Evolutionary conservation across 345 rosid genomes (phyloP).

Genomic region (Rhodamnia rubescens): DNA sequence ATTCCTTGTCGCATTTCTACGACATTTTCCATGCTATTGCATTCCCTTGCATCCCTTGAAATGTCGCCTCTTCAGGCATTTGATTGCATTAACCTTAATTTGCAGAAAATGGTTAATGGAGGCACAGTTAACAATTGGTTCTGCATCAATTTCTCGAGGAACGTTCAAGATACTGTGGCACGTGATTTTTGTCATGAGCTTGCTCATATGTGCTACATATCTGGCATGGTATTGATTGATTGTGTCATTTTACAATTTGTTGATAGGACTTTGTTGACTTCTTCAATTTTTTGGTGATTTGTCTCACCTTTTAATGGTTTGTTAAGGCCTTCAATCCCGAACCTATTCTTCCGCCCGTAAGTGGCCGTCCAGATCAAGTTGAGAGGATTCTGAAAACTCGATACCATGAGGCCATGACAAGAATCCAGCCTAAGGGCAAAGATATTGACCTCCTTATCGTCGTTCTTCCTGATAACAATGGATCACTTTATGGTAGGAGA

Average conservation of each 20-base stretch:
- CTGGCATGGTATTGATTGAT: slow-evolving; percentile 73
- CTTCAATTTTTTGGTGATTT: neutral
- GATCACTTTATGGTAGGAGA: slow-evolving; percentile 82
- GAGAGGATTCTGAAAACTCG: slow-evolving; percentile 71
- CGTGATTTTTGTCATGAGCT: slow-evolving; percentile 80
- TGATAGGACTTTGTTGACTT: neutral
- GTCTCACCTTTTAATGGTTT: neutral
- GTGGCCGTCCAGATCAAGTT: slow-evolving; percentile 86
- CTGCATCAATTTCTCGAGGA: slow-evolving; percentile 84
- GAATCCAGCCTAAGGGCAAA: slow-evolving; percentile 44
- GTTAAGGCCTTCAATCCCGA: slow-evolving; percentile 63
- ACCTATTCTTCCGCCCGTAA: slow-evolving; percentile 57
- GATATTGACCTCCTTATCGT: slow-evolving; percentile 95
- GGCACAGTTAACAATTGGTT: slow-evolving; percentile 86
- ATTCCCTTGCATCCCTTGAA: neutral
- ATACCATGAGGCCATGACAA: slow-evolving; percentile 76
- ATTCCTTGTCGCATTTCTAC: neutral
- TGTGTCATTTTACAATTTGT: neutral
- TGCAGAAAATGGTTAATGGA: slow-evolving; percentile 98
- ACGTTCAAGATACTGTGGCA: slow-evolving; percentile 64
- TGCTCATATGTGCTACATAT: slow-evolving; percentile 80
- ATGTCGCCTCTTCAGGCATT: neutral
- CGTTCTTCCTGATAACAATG: slow-evolving; percentile 92
- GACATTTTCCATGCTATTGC: neutral
- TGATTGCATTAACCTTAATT: neutral